Evolutionary conservation across 805 yeast species (phyloP), one percentile per base, ranked within the genome.

Genomic region (Clavispora phyllophila): DNA sequence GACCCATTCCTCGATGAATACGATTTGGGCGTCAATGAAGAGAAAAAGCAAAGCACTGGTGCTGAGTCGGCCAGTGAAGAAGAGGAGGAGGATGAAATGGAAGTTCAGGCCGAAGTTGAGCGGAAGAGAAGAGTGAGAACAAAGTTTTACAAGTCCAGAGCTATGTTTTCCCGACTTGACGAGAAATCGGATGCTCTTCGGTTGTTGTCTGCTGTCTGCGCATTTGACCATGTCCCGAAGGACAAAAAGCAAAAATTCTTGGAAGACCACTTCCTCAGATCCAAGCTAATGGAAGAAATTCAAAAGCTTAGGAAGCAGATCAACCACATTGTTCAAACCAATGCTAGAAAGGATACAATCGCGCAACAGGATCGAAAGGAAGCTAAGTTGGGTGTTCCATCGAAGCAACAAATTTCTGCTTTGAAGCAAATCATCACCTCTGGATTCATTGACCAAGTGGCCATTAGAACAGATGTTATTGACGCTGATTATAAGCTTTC

Each of bases 381-480:
- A 9, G 50, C 79, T 51, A 79, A 72, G 56, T 63, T 86, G n/a
- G 76, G 71, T 0, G 77, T 84, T 6, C 97, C 97, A 0, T 65
- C 74, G 8, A 76, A 78, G 28, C 58, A 64, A 5, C 99, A 93
- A 64, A 58, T 88, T 5, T 75, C 79, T 41, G 84, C 93, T 0
- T 63, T 93, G 48, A 90, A 88, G 56, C 99, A 93, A 63, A 90
- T 93, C 81, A 72, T 91, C 3, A 78, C 96, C 5, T 83, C 97
- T 0, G 99, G 98, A 0, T 93, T 86, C 55, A 73, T 93, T 31
- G 99, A 93, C 61, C 95, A 87, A 57, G 76, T 91, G 18, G 95
- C 95, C 1, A 76, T 87, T 13, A 73, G 98, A 47, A 90, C 87
- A 1, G 97, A 90, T 56, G 52, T 80, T 25, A 64, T 81, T 6